Evolutionary conservation across 2,329 filamentous ascomycete genomes (phyloP).

Genomic region (Chrysoporthe cubensis): DNA sequence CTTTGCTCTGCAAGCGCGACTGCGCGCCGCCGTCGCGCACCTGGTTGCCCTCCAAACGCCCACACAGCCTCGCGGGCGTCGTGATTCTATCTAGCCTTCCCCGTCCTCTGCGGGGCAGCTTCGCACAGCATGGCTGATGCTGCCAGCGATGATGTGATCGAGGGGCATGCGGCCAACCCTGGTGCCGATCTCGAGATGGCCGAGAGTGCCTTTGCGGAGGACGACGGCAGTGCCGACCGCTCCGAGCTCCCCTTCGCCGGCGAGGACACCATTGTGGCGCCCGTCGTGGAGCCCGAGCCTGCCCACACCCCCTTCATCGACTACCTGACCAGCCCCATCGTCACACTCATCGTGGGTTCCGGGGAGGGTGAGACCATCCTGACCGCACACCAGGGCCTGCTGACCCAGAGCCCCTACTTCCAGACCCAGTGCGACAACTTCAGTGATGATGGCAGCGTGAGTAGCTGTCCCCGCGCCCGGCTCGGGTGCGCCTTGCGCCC

Average conservation of each 20-base stretch:
- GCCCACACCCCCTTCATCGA: slow-evolving; percentile 53
- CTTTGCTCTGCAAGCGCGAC: not conserved
- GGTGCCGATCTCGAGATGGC: slow-evolving; percentile 41
- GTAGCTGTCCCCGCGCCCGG: slow-evolving; percentile 35
- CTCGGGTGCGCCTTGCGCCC: not conserved
- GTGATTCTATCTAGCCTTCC: not conserved
- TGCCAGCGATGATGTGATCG: slow-evolving; percentile 41
- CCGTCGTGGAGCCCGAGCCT: slow-evolving; percentile 38
- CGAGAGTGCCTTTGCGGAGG: slow-evolving; percentile 37
- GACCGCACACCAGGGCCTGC: slow-evolving; percentile 78
- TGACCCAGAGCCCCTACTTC: slow-evolving; percentile 77
- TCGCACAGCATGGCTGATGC: slow-evolving; percentile 35
- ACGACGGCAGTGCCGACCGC: slow-evolving; percentile 22
- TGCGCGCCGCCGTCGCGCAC: not conserved
- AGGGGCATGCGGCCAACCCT: slow-evolving; percentile 36
- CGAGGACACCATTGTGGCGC: slow-evolving; percentile 40
- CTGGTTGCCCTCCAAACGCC: not conserved
- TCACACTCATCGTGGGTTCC: slow-evolving; percentile 68
- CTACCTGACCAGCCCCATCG: slow-evolving; percentile 71
- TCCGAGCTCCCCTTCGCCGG: slow-evolving; percentile 45
- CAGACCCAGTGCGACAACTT: slow-evolving; percentile 65
- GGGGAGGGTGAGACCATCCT: slow-evolving; percentile 66
- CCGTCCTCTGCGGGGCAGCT: not conserved
- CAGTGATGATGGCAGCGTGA: slow-evolving; percentile 62
- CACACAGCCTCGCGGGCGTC: not conserved